These are phyloP conservation scores for Oryza meyeriana DNA, from an alignment of 176 grass and related monocot genomes.

Conservation along the genomic window DNA sequence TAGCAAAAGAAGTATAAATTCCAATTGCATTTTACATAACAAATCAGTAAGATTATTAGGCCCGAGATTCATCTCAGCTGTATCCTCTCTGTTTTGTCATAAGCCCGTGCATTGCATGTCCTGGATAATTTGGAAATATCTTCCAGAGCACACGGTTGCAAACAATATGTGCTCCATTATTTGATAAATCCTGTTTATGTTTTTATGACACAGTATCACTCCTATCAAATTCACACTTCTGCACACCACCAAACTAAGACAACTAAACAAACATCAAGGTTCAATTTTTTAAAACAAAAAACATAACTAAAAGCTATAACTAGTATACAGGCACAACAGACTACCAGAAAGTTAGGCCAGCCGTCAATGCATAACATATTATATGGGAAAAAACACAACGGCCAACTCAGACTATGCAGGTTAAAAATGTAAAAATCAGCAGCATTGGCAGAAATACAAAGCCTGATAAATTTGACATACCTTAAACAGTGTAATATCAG, in stretches of 20 bases:
- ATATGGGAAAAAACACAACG: neutral
- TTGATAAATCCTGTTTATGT: neutral
- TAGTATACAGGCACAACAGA: constrained; percentile 12
- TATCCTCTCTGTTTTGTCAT: neutral
- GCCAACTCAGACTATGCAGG: constrained; percentile 13
- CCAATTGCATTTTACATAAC: neutral
- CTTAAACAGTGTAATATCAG: constrained; percentile 97
- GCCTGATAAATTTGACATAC: constrained; percentile 30
- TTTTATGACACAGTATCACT: neutral
- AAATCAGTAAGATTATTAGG: neutral
- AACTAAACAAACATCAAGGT: neutral
- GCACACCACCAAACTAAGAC: neutral
- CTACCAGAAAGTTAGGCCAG: constrained; percentile 14
- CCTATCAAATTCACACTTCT: neutral
- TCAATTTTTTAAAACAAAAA: neutral
- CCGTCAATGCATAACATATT: neutral
- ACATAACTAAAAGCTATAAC: neutral
- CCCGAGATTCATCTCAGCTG: constrained; percentile 7
- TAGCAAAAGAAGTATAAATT: neutral
- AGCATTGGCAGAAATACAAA: constrained; percentile 19
- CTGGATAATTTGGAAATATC: neutral
- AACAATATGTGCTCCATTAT: neutral
- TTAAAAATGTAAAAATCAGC: neutral
- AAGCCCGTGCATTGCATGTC: neutral
- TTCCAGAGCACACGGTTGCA: neutral